phyloP scores from a whole-genome alignment of 1,139 yeast genomes.

The Saccharomyces hybrid region DNA sequence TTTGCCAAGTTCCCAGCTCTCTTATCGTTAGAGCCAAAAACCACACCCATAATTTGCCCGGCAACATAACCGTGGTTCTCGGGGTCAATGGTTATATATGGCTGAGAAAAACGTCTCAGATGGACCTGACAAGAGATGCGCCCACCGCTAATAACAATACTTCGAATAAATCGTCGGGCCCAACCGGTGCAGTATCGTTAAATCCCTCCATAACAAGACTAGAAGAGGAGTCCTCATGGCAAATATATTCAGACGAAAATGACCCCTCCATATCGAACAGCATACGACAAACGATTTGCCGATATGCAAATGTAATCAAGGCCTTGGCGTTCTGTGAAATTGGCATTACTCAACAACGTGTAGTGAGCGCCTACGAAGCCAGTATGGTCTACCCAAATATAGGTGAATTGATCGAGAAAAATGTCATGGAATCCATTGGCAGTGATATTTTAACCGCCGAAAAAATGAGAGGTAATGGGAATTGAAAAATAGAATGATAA shows the following conservation, averaged over 20 bases:
- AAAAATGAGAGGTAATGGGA: constrained; percentile 65
- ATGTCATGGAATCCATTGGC: constrained; percentile 66
- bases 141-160: constrained; percentile 31
- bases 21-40: constrained; percentile 77
- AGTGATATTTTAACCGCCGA: constrained; percentile 66
- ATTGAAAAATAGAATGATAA: too few species aligned
- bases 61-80: constrained; percentile 78
- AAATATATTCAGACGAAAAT: constrained; percentile 86
- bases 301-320: constrained; percentile 77
- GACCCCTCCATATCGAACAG: constrained; percentile 54
- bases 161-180: constrained; percentile 36
- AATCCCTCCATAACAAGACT: constrained; percentile 71
- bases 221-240: constrained; percentile 94
- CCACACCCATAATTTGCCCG: constrained; percentile 82
- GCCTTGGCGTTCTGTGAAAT: constrained; percentile 77
- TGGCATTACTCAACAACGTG: constrained; percentile 77
- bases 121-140: constrained; percentile 28
- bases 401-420: constrained; percentile 68
- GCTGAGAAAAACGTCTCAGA: constrained; percentile 65
- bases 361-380: constrained; percentile 80
- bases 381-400: constrained; percentile 70
- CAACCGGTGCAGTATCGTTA: constrained; percentile 37
- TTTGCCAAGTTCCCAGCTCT: constrained; percentile 72
- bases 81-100: constrained; percentile 95
- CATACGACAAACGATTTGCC: constrained; percentile 65